A percentile compares a stretch with the other conserved stretches of the same genome.
Evolutionary conservation across 2,329 filamentous ascomycete species (phyloP).

Genomic region (Magnaporthiopsis incrustans): DNA sequence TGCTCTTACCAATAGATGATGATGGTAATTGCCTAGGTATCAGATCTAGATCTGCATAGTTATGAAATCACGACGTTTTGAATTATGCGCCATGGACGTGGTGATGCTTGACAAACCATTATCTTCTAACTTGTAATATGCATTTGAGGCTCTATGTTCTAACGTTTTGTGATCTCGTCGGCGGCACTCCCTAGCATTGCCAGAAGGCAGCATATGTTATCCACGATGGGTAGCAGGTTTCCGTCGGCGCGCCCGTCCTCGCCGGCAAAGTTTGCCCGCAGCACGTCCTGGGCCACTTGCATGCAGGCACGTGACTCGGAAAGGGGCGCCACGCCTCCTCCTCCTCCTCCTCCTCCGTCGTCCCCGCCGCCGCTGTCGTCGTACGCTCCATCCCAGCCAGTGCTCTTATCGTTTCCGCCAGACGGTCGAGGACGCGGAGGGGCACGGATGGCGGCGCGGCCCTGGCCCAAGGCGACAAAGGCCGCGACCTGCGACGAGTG

Average conservation of each 20-base stretch:
- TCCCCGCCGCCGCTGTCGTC: constrained; percentile 10
- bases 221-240: constrained; percentile 51
- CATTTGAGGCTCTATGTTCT: constrained; percentile 7
- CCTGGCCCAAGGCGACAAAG: constrained; percentile 50
- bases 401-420: constrained; percentile 10
- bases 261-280: constrained; percentile 44
- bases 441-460: constrained; percentile 40
- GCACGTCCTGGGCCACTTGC: constrained; percentile 46
- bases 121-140: neutral
- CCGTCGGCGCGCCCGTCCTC: constrained; percentile 25
- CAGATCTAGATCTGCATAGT: neutral
- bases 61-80: neutral
- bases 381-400: constrained; percentile 13
- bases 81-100: neutral
- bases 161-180: neutral
- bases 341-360: constrained; percentile 1
- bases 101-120: neutral
- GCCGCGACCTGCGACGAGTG: constrained; percentile 44
- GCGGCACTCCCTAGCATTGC: constrained; percentile 49
- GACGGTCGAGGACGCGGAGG: constrained; percentile 13
- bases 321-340: constrained; percentile 30
- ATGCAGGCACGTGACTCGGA: constrained; percentile 52
- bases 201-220: constrained; percentile 58
- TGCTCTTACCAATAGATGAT: neutral
- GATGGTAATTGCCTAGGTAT: neutral